Evolutionary conservation across 2,329 filamentous ascomycete species (phyloP), one percentile per base, ranked within the genome.

Genomic region (Scortechinia acanthostroma): DNA sequence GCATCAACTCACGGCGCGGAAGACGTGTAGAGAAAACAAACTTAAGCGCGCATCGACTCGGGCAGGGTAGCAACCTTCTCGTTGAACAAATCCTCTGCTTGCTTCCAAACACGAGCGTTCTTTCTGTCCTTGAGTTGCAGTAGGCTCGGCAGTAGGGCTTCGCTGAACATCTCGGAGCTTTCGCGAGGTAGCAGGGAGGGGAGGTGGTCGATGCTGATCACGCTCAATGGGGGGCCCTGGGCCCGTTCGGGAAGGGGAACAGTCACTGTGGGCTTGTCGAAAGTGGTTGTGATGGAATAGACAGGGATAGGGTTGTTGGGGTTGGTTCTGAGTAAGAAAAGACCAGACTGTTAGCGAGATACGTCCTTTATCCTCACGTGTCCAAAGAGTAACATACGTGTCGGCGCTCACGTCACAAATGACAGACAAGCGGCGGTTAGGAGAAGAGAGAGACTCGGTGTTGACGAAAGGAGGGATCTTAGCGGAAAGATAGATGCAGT

Each of bases 161-260:
- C 70, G 61, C 83, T 88, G 69, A 95, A 96, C 17, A 83, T 83
- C 67, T 96, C 90, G 37, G 82, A 89, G 21, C 89, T 83, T 68
- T 96, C 91, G 45, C 91, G 76, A 1, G 91, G 88, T 28, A 97
- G 73, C 52, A 96, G 76, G 45, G 81, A 86, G 3, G 89, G 88
- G 44, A 94, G 73, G 59, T 94, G 88, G 63, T 94, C 88, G 57
- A 94, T 93, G 61, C 81, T 86, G 64, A 96, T 95, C 53, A 96
- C 87, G 42, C 77, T 83, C 46, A 95, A 67, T 4, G 77, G 74
- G 1, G 80, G 76, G 45, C 69, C 68, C 45, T 69, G 60, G 58
- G 56, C 35, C 72, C 66, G 42, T 64, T 73, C 56, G 68, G 77
- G 51, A 73, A 80, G 63, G 23, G 79, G 69, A 20, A 93, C 86